Percentiles rank a stretch among this genome's conserved stretches.
Evolutionary conservation across 2,329 filamentous ascomycete species (phyloP).

Genomic region (Bipolaris cookei): DNA sequence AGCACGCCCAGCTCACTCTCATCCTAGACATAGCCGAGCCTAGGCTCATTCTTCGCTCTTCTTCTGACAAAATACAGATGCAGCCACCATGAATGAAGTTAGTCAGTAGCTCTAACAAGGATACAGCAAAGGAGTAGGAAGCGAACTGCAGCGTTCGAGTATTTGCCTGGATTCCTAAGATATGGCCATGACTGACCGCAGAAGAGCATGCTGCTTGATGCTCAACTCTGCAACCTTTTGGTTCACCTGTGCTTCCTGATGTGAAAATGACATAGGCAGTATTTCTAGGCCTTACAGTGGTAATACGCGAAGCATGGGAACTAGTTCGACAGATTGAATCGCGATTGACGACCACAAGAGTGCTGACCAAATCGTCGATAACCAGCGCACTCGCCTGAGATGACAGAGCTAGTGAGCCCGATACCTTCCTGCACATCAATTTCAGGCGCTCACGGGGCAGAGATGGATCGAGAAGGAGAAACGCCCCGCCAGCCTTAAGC

Average conservation of each 20-base stretch:
- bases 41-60: too few relatives aligned
- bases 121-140: constrained; percentile 56
- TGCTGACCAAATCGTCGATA: neutral
- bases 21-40: neutral
- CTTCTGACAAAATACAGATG: constrained; percentile 60
- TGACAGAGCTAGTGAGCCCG: neutral
- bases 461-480: constrained; percentile 44
- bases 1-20: constrained; percentile 13
- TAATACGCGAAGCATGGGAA: neutral
- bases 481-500: constrained; percentile 53
- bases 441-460: constrained; percentile 39
- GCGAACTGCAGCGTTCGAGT: constrained; percentile 47
- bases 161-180: constrained; percentile 38
- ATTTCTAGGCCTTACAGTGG: neutral
- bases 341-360: neutral
- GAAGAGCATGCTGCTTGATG: neutral
- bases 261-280: constrained; percentile 64
- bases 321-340: neutral
- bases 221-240: constrained; percentile 68
- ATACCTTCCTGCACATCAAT: constrained; percentile 34
- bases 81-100: constrained; percentile 56
- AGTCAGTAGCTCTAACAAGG: constrained; percentile 48
- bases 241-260: constrained; percentile 76
- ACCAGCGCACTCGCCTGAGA: neutral
- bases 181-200: neutral